Evolutionary conservation across 306 rosid genomes (phyloP).

Genomic region (Canavalia gladiata): DNA sequence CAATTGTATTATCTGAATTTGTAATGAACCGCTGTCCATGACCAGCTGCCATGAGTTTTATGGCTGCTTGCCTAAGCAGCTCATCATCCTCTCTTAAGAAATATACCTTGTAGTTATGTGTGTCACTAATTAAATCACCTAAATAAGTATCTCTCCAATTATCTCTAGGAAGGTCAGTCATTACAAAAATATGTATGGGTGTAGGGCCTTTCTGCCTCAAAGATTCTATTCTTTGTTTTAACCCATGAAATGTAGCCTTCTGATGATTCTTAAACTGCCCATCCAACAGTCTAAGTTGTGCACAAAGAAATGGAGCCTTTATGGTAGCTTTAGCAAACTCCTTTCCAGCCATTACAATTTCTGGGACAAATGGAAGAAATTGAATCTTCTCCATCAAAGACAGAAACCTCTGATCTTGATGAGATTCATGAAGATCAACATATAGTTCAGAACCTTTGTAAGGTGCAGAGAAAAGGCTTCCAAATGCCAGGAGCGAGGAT

Average conservation of each 20-base stretch:
- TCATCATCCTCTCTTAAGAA: slow-evolving; percentile 65
- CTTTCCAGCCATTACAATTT: slow-evolving; percentile 68
- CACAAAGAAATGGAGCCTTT: slow-evolving; percentile 78
- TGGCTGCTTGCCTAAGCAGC: slow-evolving; percentile 62
- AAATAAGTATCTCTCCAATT: slow-evolving; percentile 82
- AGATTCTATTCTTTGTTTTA: slow-evolving; percentile 68
- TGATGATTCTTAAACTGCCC: slow-evolving; percentile 95
- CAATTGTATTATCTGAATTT: slow-evolving; percentile 44
- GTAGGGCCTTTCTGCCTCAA: slow-evolving; percentile 56
- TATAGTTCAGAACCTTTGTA: slow-evolving; percentile 79
- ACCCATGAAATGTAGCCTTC: slow-evolving; percentile 71
- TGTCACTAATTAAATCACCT: slow-evolving; percentile 68
- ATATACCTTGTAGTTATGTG: slow-evolving; percentile 61
- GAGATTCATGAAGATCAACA: slow-evolving; percentile 71
- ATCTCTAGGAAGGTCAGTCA: slow-evolving; percentile 89
- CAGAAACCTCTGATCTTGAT: slow-evolving; percentile 61
- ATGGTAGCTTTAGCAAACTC: slow-evolving; percentile 61
- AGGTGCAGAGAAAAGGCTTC: slow-evolving; percentile 87
- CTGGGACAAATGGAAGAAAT: slow-evolving; percentile 78
- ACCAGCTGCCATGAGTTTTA: slow-evolving; percentile 61
- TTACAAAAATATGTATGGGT: slow-evolving; percentile 72
- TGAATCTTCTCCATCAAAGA: slow-evolving; percentile 65
- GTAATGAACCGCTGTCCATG: slow-evolving; percentile 61
- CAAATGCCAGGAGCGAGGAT: slow-evolving; percentile 81
- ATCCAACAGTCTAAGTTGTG: slow-evolving; percentile 86